Evolutionary conservation across 306 rosid species (phyloP).

Genomic region (Ceratonia siliqua): DNA sequence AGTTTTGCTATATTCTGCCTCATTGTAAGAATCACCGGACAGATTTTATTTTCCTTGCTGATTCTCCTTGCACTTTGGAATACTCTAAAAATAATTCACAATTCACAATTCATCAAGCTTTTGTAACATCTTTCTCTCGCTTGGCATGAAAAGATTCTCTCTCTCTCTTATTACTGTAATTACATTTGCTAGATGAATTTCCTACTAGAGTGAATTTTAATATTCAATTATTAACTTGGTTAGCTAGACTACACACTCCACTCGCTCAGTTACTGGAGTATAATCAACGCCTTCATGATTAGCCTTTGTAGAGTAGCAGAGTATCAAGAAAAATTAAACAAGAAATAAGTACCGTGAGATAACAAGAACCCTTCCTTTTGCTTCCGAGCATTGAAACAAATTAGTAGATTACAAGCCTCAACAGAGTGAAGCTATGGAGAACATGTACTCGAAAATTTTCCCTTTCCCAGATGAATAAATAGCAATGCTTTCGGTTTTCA

Average conservation of each 20-base stretch:
- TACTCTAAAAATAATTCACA: no score
- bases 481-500: no score
- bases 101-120: no score
- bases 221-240: not conserved
- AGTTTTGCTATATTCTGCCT: not conserved
- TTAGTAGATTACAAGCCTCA: not conserved
- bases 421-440: not conserved
- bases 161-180: not conserved
- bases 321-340: conserved; percentile 33
- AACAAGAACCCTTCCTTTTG: conserved; percentile 1
- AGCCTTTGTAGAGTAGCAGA: not conserved
- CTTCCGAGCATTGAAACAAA: not conserved
- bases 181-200: not conserved
- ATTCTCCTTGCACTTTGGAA: no score
- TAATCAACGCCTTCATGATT: not conserved
- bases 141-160: not conserved
- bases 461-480: not conserved
- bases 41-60: no score
- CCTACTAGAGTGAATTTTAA: not conserved
- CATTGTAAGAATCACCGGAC: no score
- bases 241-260: not conserved
- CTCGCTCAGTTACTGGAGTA: not conserved
- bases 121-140: not conserved
- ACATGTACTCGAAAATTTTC: not conserved
- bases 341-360: not conserved